Conservation (phyloP, 805 yeast genomes). For the Middelhovenomyces tepae region DNA sequence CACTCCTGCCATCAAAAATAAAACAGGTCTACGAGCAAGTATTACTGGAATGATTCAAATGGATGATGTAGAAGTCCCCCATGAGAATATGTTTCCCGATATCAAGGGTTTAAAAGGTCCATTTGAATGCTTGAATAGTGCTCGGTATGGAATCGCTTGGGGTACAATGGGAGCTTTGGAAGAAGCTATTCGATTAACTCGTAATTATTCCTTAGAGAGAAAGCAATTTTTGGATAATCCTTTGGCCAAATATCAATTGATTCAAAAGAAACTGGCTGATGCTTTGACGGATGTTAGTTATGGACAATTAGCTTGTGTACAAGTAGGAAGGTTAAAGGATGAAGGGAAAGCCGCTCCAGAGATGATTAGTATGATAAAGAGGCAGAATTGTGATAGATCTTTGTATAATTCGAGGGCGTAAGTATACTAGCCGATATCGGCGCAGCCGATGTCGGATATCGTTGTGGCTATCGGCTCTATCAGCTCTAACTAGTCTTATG, state of each 20-base stretch:
- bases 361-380: constrained; percentile 35
- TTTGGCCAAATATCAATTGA: constrained; percentile 32
- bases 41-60: constrained; percentile 36
- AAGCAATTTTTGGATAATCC: constrained; percentile 32
- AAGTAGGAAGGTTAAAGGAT: constrained; percentile 36
- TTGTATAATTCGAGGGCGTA: constrained; percentile 27
- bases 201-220: constrained; percentile 33
- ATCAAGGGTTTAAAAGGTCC: constrained; percentile 37
- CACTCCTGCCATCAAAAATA: constrained; percentile 34
- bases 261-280: constrained; percentile 36
- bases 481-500: constrained; percentile 23
- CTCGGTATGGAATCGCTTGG: constrained; percentile 37
- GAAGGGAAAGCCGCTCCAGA: constrained; percentile 31
- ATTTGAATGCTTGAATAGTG: constrained; percentile 35
- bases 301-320: constrained; percentile 32
- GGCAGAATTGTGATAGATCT: constrained; percentile 37
- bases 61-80: constrained; percentile 37
- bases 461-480: background rate
- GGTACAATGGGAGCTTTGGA: constrained; percentile 38
- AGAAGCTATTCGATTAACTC: constrained; percentile 29
- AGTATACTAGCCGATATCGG: constrained; percentile 3
- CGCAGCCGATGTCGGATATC: background rate
- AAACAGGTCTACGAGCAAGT: constrained; percentile 33
- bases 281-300: constrained; percentile 34
- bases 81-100: constrained; percentile 32